Conservation (phyloP, 2,329 filamentous ascomycete genomes). For the Verticillium dahliae region DNA sequence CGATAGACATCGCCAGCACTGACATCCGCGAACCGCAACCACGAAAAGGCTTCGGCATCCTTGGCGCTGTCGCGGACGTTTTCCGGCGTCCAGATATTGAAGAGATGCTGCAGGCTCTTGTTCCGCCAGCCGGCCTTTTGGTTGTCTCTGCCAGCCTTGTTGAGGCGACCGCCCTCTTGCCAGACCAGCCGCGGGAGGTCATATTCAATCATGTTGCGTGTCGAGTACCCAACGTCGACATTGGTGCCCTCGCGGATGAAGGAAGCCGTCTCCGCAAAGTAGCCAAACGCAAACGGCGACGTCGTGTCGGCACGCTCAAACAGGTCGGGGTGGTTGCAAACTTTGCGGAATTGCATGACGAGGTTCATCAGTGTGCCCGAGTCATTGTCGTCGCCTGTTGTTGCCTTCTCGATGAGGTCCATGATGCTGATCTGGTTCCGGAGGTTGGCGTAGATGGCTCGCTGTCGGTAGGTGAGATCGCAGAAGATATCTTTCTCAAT, state of each 20-base stretch:
- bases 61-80: conserved; percentile 62
- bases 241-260: conserved; percentile 84
- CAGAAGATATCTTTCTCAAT: conserved; percentile 96
- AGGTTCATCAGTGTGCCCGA: conserved; percentile 97
- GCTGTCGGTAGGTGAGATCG: conserved; percentile 90
- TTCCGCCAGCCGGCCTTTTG: conserved; percentile 69
- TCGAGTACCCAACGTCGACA: conserved; percentile 79
- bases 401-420: conserved; percentile 96
- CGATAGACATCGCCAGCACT: conserved; percentile 67
- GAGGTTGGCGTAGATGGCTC: conserved; percentile 85
- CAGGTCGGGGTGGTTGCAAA: conserved; percentile 96
- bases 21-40: conserved; percentile 77
- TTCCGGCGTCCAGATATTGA: conserved; percentile 86
- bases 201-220: conserved; percentile 80
- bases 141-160: conserved; percentile 69
- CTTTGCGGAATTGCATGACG: conserved; percentile 99
- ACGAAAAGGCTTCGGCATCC: conserved; percentile 69
- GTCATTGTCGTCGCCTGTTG: conserved; percentile 88
- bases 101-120: conserved; percentile 69
- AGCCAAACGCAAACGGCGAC: conserved; percentile 76
- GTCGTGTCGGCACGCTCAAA: conserved; percentile 92
- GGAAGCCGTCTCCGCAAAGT: conserved; percentile 90
- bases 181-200: conserved; percentile 76
- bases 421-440: conserved; percentile 98
- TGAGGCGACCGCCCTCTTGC: conserved; percentile 69